Evolutionary conservation across 257 asterid species (phyloP).

Genomic region (Sherardia arvensis): DNA sequence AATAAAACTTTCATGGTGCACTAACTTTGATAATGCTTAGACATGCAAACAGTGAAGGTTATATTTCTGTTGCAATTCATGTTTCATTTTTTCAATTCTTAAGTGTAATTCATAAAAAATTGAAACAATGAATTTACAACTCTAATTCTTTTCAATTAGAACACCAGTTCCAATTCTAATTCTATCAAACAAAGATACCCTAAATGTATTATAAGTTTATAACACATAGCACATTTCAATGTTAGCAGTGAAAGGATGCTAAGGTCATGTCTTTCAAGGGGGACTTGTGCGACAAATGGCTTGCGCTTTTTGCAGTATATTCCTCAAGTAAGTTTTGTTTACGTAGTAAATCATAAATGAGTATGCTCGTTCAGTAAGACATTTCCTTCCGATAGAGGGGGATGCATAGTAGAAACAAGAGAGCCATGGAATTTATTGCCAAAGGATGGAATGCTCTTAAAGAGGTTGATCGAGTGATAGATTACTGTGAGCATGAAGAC

Average conservation of each 20-base stretch:
- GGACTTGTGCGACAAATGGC: slow-evolving; percentile 17
- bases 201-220: not conserved
- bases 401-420: slow-evolving; percentile 79
- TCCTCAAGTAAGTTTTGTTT: slow-evolving; percentile 28
- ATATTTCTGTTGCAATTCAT: too few species aligned
- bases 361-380: not conserved
- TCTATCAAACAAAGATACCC: too few species aligned
- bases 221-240: not conserved
- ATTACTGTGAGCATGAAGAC: slow-evolving; percentile 71
- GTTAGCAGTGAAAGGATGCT: slow-evolving; percentile 28
- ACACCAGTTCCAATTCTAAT: too few species aligned
- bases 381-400: slow-evolving; percentile 37
- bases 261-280: slow-evolving; percentile 29
- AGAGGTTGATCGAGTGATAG: slow-evolving; percentile 93
- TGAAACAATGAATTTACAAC: too few species aligned
- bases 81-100: too few species aligned
- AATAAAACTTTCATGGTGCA: too few species aligned
- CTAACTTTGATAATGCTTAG: too few species aligned
- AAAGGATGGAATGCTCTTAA: slow-evolving; percentile 78
- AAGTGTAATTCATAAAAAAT: too few species aligned
- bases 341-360: slow-evolving; percentile 1
- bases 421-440: slow-evolving; percentile 81
- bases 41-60: too few species aligned
- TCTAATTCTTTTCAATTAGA: too few species aligned
- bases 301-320: slow-evolving; percentile 26